Evolutionary conservation across 1,284 basidiomycete species (phyloP).

Genomic region (Leccinum solheimii): DNA sequence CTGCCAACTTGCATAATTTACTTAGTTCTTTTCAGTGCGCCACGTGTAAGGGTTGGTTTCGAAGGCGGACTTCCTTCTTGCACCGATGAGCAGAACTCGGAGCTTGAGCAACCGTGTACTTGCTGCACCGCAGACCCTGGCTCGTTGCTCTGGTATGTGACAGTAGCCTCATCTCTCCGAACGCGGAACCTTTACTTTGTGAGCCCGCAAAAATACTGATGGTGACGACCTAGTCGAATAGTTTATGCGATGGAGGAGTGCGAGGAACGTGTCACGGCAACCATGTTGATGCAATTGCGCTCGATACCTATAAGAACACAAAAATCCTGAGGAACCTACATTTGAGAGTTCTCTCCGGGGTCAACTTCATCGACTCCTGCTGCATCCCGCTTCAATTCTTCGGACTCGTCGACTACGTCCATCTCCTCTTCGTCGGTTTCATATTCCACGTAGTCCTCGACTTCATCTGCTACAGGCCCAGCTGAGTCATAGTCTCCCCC

Average conservation of each 20-base stretch:
- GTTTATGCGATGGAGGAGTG: not conserved
- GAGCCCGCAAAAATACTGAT: not conserved
- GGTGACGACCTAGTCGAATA: not conserved
- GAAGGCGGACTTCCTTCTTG: not conserved
- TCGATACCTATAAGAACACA: not conserved
- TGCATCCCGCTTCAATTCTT: constrained; percentile 36
- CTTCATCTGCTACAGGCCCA: constrained; percentile 30
- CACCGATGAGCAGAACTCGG: not conserved
- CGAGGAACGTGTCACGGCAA: not conserved
- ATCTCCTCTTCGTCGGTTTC: constrained; percentile 38
- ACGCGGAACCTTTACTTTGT: not conserved
- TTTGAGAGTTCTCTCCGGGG: constrained; percentile 12
- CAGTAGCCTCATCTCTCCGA: not conserved
- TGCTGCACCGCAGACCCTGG: not conserved
- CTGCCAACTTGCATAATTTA: not conserved
- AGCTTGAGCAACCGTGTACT: not conserved
- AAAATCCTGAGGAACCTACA: not conserved
- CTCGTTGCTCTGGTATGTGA: not conserved
- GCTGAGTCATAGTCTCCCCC: constrained; percentile 30
- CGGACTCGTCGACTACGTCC: constrained; percentile 39
- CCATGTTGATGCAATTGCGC: too few species aligned
- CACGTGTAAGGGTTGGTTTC: not conserved
- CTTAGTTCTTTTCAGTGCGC: not conserved
- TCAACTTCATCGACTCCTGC: constrained; percentile 29
- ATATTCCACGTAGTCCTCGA: constrained; percentile 24